Percentiles rank a stretch among this genome's conserved stretches.
phyloP scores from a whole-genome alignment of 345 rosid species.

The Rhizophora apiculata region DNA sequence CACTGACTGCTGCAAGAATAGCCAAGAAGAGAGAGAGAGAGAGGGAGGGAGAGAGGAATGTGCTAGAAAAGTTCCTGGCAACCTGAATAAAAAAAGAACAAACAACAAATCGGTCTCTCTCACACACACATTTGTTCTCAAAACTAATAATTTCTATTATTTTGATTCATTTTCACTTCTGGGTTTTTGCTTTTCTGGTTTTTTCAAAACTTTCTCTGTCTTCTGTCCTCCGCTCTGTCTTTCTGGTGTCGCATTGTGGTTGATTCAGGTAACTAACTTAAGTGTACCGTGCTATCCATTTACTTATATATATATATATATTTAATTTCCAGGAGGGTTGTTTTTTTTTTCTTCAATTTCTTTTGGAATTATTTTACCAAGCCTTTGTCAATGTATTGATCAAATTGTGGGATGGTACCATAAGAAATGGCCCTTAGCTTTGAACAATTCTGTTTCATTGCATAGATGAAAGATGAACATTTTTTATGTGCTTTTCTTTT shows the following conservation, averaged over 20 bases:
- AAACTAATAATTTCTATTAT: background rate
- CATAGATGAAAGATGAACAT: no score
- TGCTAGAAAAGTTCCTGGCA: background rate
- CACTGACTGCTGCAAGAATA: no score
- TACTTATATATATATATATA: background rate
- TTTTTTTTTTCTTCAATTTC: no score
- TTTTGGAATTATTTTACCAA: no score
- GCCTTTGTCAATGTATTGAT: no score
- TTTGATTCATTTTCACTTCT: background rate
- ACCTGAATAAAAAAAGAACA: background rate
- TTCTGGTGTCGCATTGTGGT: background rate
- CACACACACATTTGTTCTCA: background rate
- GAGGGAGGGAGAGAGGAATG: background rate
- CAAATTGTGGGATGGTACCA: no score
- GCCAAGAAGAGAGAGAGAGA: background rate
- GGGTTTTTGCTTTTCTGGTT: background rate
- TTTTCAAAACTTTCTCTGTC: background rate
- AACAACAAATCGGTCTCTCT: constrained; percentile 6
- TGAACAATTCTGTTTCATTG: no score
- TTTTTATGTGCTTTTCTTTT: no score
- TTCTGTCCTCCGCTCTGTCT: background rate
- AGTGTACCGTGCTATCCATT: background rate
- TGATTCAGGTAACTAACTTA: background rate
- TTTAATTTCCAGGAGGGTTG: no score
- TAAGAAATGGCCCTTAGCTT: no score